Evolutionary conservation across 139 green algal genomes (phyloP).

Genomic region (Chlamydomonas sp.): DNA sequence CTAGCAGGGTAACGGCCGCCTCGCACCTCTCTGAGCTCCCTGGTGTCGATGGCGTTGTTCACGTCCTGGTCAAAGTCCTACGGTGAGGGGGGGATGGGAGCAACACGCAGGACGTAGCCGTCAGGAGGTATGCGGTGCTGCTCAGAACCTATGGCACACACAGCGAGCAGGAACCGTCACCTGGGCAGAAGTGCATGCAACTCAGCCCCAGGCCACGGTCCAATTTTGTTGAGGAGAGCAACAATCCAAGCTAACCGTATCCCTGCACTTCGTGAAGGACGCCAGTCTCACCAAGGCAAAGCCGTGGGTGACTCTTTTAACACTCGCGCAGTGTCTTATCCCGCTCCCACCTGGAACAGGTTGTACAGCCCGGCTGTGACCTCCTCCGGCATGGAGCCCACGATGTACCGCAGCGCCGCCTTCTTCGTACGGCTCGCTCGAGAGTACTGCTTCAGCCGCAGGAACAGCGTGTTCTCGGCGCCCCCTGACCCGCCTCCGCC

Average conservation of each 20-base stretch:
- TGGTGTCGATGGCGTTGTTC: constrained; percentile 20
- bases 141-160: no score
- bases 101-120: no score
- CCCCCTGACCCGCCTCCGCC: neutral
- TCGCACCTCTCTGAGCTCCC: neutral
- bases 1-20: no score
- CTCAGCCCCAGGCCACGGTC: no score
- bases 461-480: constrained; percentile 19
- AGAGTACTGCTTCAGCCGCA: constrained; percentile 22
- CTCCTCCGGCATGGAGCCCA: constrained; percentile 25
- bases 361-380: constrained; percentile 27
- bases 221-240: no score
- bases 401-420: constrained; percentile 26
- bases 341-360: constrained; percentile 11
- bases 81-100: no score
- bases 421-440: constrained; percentile 7
- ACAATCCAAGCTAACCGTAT: no score
- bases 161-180: no score
- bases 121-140: no score
- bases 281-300: no score
- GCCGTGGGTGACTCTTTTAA: neutral
- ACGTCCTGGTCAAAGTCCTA: neutral
- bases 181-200: no score
- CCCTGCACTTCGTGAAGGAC: no score
- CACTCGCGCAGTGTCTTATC: neutral